Evolutionary conservation across 495 filamentous ascomycete genomes (phyloP), one percentile per base, ranked within the genome.

Genomic region (Cetradonia linearis): DNA sequence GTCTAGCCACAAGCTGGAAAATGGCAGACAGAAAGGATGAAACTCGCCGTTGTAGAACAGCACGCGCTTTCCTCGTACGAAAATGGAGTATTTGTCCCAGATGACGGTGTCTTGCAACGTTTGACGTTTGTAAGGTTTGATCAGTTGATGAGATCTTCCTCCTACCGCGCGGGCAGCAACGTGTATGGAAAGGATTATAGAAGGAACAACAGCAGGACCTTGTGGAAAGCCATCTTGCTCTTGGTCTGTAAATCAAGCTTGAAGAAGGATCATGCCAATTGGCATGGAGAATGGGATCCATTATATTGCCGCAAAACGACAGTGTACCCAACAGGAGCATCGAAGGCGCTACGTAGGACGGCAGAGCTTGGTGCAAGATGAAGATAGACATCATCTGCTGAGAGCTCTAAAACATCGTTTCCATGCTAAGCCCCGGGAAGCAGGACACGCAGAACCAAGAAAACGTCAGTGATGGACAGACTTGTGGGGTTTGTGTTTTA

Each of bases 21-120:
- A 87, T 1, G 88, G 88, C 6, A 91, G 77, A 62, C 87, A 71
- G 67, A 78, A 88, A 2, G 85, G 85, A 67, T 89, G 86, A 40
- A 88, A 74, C 73, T 91, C 87, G 55, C 83, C 88, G 64, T 78
- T 83, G 69, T 85, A 90, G 27, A 91, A 73, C 74, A 89, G 79
- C 47, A 89, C 66, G 38, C 86, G 77, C 68, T 88, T 81, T 44
- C 87, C 86, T 64, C 82, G 76, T 54, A 92, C 75, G 66, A 86
- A 85, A 25, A 91, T 72, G 9, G 88, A 88, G 62, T 88, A 75
- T 34, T 88, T 76, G 70, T 90, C 87, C 81, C 84, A 91, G 14
- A 81, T 86, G n/a, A 88, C 81, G 58, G 73, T 71, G 52, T 75
- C 69, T 58, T 75, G 72, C 25, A 75, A 56, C 11, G 65, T 56